Evolutionary conservation across 352 stramenopile species (phyloP).

Genomic region (Globisporangium cederbergense): DNA sequence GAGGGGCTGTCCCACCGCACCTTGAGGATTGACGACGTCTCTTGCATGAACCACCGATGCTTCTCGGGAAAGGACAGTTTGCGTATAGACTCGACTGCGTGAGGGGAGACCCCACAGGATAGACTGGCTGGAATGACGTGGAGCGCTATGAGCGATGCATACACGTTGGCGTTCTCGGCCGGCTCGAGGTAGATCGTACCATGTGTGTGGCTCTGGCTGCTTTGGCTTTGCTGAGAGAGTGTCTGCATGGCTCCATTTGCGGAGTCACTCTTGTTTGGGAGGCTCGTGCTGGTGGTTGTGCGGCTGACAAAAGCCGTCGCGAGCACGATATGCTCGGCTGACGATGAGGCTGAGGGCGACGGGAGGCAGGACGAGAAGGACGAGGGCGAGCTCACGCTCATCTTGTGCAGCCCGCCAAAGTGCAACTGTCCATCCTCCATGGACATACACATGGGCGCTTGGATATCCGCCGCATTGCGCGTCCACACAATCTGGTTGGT

Average conservation of each 20-base stretch:
- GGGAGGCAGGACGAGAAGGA: constrained; percentile 13
- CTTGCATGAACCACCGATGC: constrained; percentile 55
- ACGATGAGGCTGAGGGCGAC: background rate
- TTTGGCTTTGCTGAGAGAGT: background rate
- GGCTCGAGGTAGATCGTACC: constrained; percentile 22
- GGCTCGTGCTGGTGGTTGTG: constrained; percentile 10
- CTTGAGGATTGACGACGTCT: constrained; percentile 39
- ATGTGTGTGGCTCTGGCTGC: constrained; percentile 19
- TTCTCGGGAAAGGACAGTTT: constrained; percentile 45
- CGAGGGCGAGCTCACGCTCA: constrained; percentile 6
- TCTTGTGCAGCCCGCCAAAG: constrained; percentile 6
- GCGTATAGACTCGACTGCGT: constrained; percentile 33
- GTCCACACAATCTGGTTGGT: constrained; percentile 34
- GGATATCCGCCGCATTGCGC: background rate
- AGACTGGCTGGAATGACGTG: constrained; percentile 15
- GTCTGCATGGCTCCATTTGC: background rate
- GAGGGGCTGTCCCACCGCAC: constrained; percentile 31
- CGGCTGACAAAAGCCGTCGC: constrained; percentile 42
- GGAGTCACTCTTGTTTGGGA: background rate
- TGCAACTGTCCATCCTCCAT: background rate
- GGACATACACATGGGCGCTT: background rate
- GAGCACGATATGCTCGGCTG: constrained; percentile 24
- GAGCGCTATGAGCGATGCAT: constrained; percentile 20
- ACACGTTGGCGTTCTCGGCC: constrained; percentile 32
- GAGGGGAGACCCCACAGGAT: constrained; percentile 24